Evolutionary conservation across 129 eudicot genomes (phyloP).

Genomic region (Chrysanthemum makinoi): DNA sequence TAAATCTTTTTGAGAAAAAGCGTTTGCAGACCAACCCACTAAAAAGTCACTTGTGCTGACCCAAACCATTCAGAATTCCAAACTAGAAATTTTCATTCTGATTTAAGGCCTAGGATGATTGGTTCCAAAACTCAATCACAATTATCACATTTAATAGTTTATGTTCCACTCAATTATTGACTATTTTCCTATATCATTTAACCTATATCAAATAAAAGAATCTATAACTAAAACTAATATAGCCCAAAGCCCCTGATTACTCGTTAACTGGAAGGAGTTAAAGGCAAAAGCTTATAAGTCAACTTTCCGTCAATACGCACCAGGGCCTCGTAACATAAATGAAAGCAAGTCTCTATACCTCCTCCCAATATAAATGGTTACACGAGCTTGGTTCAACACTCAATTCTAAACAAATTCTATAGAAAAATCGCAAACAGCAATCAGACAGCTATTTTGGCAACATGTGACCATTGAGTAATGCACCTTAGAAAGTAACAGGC

Average conservation of each 20-base stretch:
- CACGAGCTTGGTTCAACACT: not conserved
- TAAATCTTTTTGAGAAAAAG: not conserved
- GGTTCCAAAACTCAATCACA: not conserved
- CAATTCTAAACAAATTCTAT: not conserved
- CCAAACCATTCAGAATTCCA: not conserved
- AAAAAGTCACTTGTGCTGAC: not conserved
- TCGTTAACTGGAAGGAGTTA: not conserved
- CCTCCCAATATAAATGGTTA: not conserved
- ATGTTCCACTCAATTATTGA: not conserved
- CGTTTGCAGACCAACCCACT: not conserved
- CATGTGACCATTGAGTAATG: constrained; percentile 7
- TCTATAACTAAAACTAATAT: not conserved
- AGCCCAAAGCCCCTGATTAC: not conserved
- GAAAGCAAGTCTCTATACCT: not conserved
- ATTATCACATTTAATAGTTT: not conserved
- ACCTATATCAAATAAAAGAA: not conserved
- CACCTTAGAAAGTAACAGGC: not conserved
- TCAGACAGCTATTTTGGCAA: not conserved
- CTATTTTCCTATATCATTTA: not conserved
- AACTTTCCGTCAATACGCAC: not conserved
- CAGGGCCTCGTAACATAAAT: not conserved
- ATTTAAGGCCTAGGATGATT: constrained; percentile 6
- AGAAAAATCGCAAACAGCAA: not conserved
- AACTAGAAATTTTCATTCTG: not conserved
- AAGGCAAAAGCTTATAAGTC: not conserved